Evolutionary conservation across 352 stramenopile species (phyloP).

Genomic region (Phytopythium sindhum): DNA sequence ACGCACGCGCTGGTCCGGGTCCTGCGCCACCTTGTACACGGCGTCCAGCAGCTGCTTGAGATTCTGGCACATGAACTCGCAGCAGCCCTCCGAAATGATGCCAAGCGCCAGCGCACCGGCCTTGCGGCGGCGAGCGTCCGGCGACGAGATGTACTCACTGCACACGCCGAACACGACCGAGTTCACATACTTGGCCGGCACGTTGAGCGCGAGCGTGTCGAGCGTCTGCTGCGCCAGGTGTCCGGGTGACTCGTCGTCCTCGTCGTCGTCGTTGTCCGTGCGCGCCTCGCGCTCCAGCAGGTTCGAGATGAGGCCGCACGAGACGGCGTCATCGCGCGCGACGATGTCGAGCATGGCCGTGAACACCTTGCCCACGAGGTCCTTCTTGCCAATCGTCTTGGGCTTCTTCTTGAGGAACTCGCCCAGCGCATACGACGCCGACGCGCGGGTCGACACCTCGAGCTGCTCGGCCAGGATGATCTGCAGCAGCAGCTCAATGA

Average conservation of each 20-base stretch:
- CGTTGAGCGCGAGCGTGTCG: conserved; percentile 74
- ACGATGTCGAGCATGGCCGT: conserved; percentile 85
- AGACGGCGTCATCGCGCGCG: conserved; percentile 69
- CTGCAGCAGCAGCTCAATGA: conserved; percentile 82
- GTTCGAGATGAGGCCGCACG: conserved; percentile 81
- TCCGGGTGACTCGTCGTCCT: conserved; percentile 76
- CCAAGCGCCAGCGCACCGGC: conserved; percentile 95
- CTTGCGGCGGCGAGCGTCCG: conserved; percentile 91
- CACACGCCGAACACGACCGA: conserved; percentile 68
- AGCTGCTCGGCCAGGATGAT: conserved; percentile 76
- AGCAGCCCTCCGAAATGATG: conserved; percentile 96
- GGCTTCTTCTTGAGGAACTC: conserved; percentile 89
- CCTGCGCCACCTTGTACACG: conserved; percentile 89
- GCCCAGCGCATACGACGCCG: conserved; percentile 77
- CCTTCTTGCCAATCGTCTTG: conserved; percentile 87
- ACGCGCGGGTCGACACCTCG: conserved; percentile 73
- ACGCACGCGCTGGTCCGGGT: conserved; percentile 91
- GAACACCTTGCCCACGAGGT: conserved; percentile 81
- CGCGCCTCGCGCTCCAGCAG: conserved; percentile 69
- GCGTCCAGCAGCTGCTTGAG: conserved; percentile 91
- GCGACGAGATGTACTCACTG: conserved; percentile 89
- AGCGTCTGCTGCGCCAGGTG: conserved; percentile 85
- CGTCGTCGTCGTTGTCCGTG: conserved; percentile 61
- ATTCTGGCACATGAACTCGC: conserved; percentile 94
- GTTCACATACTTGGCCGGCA: conserved; percentile 85